Base-by-base conservation (phyloP, 352 stramenopile genomes). In the Globisporangium emineosum region DNA sequence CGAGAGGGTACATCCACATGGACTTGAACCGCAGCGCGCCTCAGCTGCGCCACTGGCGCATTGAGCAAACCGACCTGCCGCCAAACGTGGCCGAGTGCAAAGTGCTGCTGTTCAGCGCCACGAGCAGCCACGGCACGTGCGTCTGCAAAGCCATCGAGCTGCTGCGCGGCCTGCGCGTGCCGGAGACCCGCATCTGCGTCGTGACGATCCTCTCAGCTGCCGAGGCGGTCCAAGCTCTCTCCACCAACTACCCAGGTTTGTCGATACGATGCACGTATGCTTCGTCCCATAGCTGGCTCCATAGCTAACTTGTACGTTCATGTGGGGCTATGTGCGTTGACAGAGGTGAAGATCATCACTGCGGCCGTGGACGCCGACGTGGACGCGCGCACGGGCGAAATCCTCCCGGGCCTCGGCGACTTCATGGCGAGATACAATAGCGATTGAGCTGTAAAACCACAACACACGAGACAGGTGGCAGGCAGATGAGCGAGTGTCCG, bases 381-480 rank as follows among this genome's bases (percentile, higher is more conserved):
- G 25, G 57, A 74, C 13, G 50, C 33, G 5, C 57, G 53, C 2
- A 70, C 67, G 7, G 56, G 69, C 21, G 75, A 56, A 21, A 79
- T 75, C 23, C 35, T 70, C 30, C 64, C 65, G 1, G 73, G 76
- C 19, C 70, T 88, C 15, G 69, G 75, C 21, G 70, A 85, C 64
- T 88, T 88, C 40, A 51, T 77, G 0, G 65, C 62, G 27, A 68
- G 77, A 12, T 88, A 85, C 61, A 81, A 83, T 53, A 67, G 53
- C 23, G 55, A 63, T 15, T 66, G 40, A 66, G 17, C 7, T 25
- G 15, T 25, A n/a, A 37, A 37, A 30, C 50, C 33, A 19, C 49
- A 55, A 30, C 25, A 51, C 17, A 0, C 30, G 23, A 54, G 13
- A 32, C 12, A 32, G 29, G 49, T 29, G 17, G 42, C 42, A 50